Evolutionary conservation across 2,329 filamentous ascomycete genomes (phyloP).

Genomic region (Neopestalotiopsis clavispora): DNA sequence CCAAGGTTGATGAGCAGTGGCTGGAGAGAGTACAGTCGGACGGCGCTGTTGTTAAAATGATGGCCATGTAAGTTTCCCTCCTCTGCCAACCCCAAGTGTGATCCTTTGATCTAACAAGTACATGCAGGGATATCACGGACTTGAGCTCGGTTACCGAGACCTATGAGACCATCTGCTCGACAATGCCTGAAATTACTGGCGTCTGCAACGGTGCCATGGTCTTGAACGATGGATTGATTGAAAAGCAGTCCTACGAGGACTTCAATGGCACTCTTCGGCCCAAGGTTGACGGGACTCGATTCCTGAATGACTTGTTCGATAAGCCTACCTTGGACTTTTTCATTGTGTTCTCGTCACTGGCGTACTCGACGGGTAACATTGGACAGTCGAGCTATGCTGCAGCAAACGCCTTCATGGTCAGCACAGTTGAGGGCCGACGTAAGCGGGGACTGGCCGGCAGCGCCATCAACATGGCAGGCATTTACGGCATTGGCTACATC

Average conservation of each 20-base stretch:
- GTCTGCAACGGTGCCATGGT: background rate
- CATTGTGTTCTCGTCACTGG: background rate
- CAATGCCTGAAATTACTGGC: background rate
- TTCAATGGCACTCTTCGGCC: too few relatives aligned
- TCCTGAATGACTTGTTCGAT: too few relatives aligned
- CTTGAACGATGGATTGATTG: background rate
- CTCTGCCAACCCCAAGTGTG: too few relatives aligned
- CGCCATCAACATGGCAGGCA: constrained; percentile 17
- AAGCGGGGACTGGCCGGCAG: constrained; percentile 17
- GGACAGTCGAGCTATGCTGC: background rate
- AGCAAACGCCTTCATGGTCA: background rate
- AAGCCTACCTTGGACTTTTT: background rate
- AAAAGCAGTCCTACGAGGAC: too few relatives aligned
- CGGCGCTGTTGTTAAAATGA: background rate
- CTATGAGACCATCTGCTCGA: background rate
- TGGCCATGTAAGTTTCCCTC: background rate
- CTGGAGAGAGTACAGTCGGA: background rate
- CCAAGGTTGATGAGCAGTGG: too few relatives aligned
- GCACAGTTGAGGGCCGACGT: constrained; percentile 15
- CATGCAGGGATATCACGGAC: background rate
- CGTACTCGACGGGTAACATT: background rate
- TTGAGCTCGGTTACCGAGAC: too few relatives aligned
- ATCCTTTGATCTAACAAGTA: background rate
- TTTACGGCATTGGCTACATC: constrained; percentile 19
- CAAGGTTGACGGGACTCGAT: too few relatives aligned